Evolutionary conservation across 305 asterid species (phyloP).

Genomic region (Fraxinus latifolia): DNA sequence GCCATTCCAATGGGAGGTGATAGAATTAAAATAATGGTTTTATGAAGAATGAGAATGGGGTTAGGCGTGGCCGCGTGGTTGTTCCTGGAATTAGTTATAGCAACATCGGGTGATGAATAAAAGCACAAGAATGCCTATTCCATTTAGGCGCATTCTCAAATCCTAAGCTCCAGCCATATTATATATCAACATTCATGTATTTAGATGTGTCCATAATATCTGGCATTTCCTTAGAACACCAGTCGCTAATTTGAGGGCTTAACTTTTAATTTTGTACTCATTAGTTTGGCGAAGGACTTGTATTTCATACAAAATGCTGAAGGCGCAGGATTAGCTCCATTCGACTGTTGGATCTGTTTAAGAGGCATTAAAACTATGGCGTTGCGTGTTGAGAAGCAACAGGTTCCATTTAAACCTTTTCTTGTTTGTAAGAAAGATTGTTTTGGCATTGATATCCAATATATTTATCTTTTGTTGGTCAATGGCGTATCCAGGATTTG

Average conservation of each 20-base stretch:
- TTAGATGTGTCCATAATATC: not conserved
- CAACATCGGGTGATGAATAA: not conserved
- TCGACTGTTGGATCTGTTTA: constrained; percentile 92
- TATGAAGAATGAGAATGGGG: not conserved
- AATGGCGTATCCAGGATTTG: not conserved
- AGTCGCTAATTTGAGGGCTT: constrained; percentile 3
- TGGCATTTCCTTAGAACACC: not conserved
- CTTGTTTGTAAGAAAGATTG: not conserved
- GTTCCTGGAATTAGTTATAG: not conserved
- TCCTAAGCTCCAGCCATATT: not conserved
- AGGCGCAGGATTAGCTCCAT: constrained; percentile 90
- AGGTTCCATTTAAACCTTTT: constrained; percentile 37
- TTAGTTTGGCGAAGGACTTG: constrained; percentile 67
- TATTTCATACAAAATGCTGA: constrained; percentile 88
- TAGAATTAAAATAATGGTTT: not conserved
- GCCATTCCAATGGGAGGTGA: not conserved
- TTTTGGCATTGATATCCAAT: not conserved
- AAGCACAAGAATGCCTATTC: not conserved
- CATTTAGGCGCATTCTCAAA: not conserved
- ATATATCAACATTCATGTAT: not conserved
- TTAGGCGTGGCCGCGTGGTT: not conserved
- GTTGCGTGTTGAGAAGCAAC: constrained; percentile 80
- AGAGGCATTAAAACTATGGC: constrained; percentile 92
- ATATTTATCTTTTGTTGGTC: not conserved
- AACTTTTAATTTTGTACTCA: constrained; percentile 16